These are phyloP conservation scores for Senecio squalidus DNA, from an alignment of 140 eudicot species.

Conservation along the genomic window DNA sequence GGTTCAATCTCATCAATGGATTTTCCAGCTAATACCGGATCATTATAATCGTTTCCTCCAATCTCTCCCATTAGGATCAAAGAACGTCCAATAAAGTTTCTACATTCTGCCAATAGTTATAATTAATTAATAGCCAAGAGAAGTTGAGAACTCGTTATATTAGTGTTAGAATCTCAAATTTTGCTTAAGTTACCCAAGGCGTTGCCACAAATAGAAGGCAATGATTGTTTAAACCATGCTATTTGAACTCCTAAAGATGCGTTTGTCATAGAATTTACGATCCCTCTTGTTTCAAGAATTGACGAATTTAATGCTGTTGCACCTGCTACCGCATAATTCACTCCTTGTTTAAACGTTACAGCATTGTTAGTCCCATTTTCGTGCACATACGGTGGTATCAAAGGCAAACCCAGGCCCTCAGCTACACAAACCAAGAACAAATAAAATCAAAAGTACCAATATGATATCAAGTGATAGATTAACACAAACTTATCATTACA, in stretches of 20 bases:
- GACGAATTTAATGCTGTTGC: constrained; percentile 41
- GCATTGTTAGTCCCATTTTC: background rate
- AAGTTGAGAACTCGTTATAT: background rate
- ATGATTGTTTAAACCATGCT: constrained; percentile 6
- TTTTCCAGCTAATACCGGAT: background rate
- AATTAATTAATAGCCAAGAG: background rate
- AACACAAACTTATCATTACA: no score
- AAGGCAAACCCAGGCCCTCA: constrained; percentile 47
- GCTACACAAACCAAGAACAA: constrained; percentile 31
- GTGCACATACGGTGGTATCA: constrained; percentile 14
- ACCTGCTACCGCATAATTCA: constrained; percentile 70
- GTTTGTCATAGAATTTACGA: background rate
- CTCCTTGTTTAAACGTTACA: constrained; percentile 27
- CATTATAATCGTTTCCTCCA: background rate
- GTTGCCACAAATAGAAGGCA: constrained; percentile 7
- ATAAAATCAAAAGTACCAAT: background rate
- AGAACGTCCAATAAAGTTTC: background rate
- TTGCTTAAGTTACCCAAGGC: background rate
- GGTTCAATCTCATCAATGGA: background rate
- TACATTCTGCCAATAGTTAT: background rate
- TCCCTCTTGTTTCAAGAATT: constrained; percentile 19
- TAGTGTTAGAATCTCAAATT: background rate
- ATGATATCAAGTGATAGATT: no score
- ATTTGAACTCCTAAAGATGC: background rate
- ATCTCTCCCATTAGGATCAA: constrained; percentile 6